Conservation (phyloP, 1,139 yeast species). For the Zygosaccharomyces sapae region DNA sequence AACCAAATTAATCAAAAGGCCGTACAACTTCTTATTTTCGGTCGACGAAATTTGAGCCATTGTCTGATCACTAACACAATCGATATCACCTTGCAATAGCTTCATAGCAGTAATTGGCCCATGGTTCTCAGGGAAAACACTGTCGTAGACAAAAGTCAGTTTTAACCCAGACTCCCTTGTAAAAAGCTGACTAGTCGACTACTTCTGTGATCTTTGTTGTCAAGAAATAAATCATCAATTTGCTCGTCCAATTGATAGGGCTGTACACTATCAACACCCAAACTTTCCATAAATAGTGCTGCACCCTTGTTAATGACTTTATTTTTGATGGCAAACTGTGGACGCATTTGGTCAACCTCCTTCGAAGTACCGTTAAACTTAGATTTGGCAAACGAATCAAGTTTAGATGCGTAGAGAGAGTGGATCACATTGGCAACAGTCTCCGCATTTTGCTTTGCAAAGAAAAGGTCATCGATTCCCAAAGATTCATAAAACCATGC, state of each 20-base stretch:
- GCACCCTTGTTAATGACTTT: slow-evolving; percentile 53
- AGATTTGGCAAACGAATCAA: slow-evolving; percentile 73
- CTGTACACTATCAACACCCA: slow-evolving; percentile 33
- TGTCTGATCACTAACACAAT: slow-evolving; percentile 70
- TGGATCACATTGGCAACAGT: slow-evolving; percentile 78
- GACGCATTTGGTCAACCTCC: slow-evolving; percentile 9
- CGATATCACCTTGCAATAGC: slow-evolving; percentile 43
- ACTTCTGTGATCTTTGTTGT: slow-evolving; percentile 40
- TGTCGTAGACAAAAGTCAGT: slow-evolving; percentile 84
- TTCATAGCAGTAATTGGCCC: slow-evolving; percentile 39
- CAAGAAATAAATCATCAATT: slow-evolving; percentile 77
- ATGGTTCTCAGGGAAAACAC: slow-evolving; percentile 47
- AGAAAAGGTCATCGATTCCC: slow-evolving; percentile 90
- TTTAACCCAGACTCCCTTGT: slow-evolving; percentile 63
- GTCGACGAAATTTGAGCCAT: slow-evolving; percentile 75
- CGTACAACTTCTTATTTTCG: slow-evolving; percentile 74
- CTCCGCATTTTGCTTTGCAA: slow-evolving; percentile 76
- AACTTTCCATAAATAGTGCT: slow-evolving; percentile 77
- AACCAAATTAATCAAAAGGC: slow-evolving; percentile 68
- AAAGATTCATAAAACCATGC: slow-evolving; percentile 83
- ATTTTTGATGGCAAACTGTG: slow-evolving; percentile 26
- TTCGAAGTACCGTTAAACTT: slow-evolving; percentile 37
- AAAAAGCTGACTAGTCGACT: slow-evolving; percentile 83
- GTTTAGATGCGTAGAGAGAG: slow-evolving; percentile 86
- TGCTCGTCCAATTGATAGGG: slow-evolving; percentile 53